A percentile compares a stretch with the other conserved stretches of the same genome.
phyloP scores from a whole-genome alignment of 2,329 filamentous ascomycete species.

The Venturia asperata region DNA sequence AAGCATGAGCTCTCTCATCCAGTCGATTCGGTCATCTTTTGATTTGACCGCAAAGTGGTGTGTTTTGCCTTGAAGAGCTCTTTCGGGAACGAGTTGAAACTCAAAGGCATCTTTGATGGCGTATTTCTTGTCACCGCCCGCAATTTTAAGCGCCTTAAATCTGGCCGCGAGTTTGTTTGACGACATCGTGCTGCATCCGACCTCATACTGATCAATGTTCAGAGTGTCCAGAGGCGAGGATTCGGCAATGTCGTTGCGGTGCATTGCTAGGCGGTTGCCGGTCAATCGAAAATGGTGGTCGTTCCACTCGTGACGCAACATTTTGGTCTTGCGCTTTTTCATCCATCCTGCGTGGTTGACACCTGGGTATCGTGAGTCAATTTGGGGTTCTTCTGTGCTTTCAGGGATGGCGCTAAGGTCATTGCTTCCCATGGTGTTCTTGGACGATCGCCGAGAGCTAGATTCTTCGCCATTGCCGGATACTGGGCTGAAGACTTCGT shows the following conservation, averaged over 20 bases:
- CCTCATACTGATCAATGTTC: constrained; percentile 82
- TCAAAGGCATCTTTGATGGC: constrained; percentile 59
- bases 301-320: constrained; percentile 89
- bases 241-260: constrained; percentile 45
- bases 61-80: constrained; percentile 55
- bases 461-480: constrained; percentile 3
- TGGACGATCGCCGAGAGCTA: constrained; percentile 16
- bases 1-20: constrained; percentile 92
- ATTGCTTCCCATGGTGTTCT: constrained; percentile 19
- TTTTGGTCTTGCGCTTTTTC: constrained; percentile 84
- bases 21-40: constrained; percentile 88
- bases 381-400: constrained; percentile 30
- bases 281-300: constrained; percentile 84
- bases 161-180: constrained; percentile 79
- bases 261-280: constrained; percentile 56
- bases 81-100: constrained; percentile 76
- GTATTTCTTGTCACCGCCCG: constrained; percentile 45
- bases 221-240: constrained; percentile 71
- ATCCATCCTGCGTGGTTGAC: constrained; percentile 77
- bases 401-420: constrained; percentile 27
- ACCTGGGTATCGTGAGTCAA: constrained; percentile 34
- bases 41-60: constrained; percentile 89
- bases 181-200: constrained; percentile 71
- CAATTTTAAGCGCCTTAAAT: constrained; percentile 68
- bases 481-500: constrained; percentile 31